Conservation (phyloP, 2,329 filamentous ascomycete genomes). For the Monosporascus sp. region DNA sequence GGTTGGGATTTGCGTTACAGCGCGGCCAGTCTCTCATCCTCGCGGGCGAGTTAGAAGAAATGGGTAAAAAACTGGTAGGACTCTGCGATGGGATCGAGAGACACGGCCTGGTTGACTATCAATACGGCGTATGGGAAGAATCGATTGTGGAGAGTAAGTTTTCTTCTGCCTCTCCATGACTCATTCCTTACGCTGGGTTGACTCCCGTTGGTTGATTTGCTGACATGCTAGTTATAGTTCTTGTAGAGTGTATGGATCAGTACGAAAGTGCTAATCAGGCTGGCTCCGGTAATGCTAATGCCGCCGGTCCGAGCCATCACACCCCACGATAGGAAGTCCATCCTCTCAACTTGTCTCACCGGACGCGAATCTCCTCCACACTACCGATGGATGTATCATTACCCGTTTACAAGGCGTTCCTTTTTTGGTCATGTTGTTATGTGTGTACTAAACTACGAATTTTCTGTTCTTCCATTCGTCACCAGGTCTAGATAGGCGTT, state of each 20-base stretch:
- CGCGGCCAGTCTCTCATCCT: constrained; percentile 60
- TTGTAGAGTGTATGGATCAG: constrained; percentile 38
- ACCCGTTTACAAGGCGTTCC: constrained; percentile 20
- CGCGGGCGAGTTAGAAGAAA: constrained; percentile 63
- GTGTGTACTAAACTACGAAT: constrained; percentile 17
- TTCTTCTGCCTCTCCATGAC: not conserved
- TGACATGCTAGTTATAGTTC: constrained; percentile 14
- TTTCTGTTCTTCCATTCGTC: constrained; percentile 11
- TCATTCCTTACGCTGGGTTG: not conserved
- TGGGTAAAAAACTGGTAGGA: constrained; percentile 76
- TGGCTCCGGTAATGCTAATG: constrained; percentile 22
- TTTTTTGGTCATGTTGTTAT: constrained; percentile 14
- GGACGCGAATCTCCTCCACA: constrained; percentile 3
- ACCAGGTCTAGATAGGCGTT: not conserved
- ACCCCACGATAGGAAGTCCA: constrained; percentile 10
- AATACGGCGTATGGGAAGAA: constrained; percentile 95
- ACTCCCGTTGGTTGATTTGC: not conserved
- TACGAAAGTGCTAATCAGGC: constrained; percentile 36
- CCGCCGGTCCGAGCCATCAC: constrained; percentile 14
- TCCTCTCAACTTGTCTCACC: not conserved
- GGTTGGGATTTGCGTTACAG: constrained; percentile 51
- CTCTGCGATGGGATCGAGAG: constrained; percentile 84
- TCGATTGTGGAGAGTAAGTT: constrained; percentile 76
- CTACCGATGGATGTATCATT: constrained; percentile 15
- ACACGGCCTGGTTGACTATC: constrained; percentile 93